Conservation (phyloP, 129 eudicot species). For the Dittrichia graveolens region DNA sequence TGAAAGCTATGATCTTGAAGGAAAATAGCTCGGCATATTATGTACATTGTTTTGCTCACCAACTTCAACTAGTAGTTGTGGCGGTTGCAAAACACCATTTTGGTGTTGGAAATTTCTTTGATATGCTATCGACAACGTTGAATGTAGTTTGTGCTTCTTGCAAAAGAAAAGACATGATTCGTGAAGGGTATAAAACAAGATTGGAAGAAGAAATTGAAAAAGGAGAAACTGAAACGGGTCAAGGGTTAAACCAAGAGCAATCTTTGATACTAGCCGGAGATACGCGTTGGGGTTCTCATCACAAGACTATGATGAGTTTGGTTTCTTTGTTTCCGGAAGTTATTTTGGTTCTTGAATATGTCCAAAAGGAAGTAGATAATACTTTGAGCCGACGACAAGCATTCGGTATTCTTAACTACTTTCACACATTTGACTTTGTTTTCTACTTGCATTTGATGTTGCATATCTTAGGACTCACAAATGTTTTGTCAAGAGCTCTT, state of each 20-base stretch:
- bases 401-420: no score
- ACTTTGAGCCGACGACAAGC: not conserved
- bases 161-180: not conserved
- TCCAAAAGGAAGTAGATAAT: not conserved
- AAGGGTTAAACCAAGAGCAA: not conserved
- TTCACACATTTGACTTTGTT: not conserved
- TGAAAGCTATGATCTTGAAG: no score
- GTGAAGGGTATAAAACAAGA: no score
- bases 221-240: not conserved
- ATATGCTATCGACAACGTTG: no score
- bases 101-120: no score
- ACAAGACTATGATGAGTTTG: not conserved
- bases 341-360: not conserved
- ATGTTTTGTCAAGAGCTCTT: no score
- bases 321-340: not conserved
- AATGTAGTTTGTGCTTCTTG: not conserved
- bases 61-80: no score
- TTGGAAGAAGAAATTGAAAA: not conserved
- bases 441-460: no score
- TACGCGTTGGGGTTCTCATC: not conserved
- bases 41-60: no score
- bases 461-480: no score
- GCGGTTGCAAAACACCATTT: no score
- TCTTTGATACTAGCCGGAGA: not conserved
- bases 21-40: no score